Evolutionary conservation across 169 alveolate genomes (phyloP), one percentile per base, ranked within the genome.

Genomic region (Fabrea salina): DNA sequence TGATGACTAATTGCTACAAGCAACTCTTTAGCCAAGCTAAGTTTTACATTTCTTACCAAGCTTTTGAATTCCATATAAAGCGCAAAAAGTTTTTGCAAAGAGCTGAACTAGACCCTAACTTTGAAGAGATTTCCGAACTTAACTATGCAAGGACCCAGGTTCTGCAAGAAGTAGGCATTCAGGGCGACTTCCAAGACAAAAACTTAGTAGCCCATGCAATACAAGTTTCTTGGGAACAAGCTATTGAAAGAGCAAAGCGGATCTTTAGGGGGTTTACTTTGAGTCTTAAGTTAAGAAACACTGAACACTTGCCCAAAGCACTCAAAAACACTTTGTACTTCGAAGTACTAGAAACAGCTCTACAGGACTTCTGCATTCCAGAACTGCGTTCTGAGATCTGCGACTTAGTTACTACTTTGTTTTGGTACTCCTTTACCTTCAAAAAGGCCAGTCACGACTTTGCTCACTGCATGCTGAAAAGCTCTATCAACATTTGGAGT

Each of bases 41-140:
- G n/a, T n/a, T n/a, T n/a, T n/a, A n/a, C n/a, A n/a, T n/a, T n/a
- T n/a, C n/a, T n/a, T n/a, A n/a, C n/a, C n/a, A n/a, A n/a, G n/a
- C n/a, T n/a, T n/a, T n/a, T n/a, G n/a, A n/a, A n/a, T n/a, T n/a
- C n/a, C n/a, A n/a, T n/a, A n/a, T n/a, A n/a, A n/a, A n/a, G n/a
- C n/a, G n/a, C n/a, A n/a, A n/a, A n/a, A n/a, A n/a, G n/a, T n/a
- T n/a, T n/a, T n/a, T n/a, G n/a, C n/a, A n/a, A n/a, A n/a, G n/a
- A n/a, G n/a, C n/a, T n/a, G n/a, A n/a, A n/a, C n/a, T n/a, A n/a
- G 49, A 61, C 74, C 74, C 74, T 33, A 27, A 61, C 49, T 61
- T 61, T 3, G 49, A 61, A 16, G 74, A 61, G 25, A 16, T 33
- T 27, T 25, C 41, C 1, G 39, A 61, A 37, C 32, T 61, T 35